Conservation (phyloP, 2,329 filamentous ascomycete genomes). For the Penicillium occitanis region DNA sequence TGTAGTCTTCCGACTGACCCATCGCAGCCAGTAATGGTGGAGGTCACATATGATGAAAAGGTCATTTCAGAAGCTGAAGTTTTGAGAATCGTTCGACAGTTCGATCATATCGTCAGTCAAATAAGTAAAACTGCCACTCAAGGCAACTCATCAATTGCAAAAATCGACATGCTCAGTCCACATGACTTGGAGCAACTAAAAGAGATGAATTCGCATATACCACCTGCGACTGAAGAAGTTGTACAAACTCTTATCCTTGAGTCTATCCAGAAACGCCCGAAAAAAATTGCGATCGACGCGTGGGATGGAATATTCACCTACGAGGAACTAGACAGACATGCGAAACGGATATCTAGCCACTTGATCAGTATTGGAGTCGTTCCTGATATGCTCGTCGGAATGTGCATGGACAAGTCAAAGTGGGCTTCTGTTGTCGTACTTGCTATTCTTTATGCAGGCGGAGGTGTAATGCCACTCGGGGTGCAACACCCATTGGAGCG, state of each 20-base stretch:
- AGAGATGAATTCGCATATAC: not conserved
- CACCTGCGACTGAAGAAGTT: not conserved
- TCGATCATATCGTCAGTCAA: not conserved
- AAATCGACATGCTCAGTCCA: not conserved
- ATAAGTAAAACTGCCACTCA: not conserved
- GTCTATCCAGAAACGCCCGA: not conserved
- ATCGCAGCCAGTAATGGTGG: not conserved
- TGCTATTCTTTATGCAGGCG: constrained; percentile 23
- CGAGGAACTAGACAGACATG: not conserved
- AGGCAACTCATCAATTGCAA: not conserved
- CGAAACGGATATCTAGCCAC: not conserved
- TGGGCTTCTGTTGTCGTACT: constrained; percentile 22
- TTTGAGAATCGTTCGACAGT: not conserved
- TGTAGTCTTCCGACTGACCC: not conserved
- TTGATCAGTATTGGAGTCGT: not conserved
- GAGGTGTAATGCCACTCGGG: constrained; percentile 13
- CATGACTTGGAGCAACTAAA: not conserved
- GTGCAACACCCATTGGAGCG: not conserved
- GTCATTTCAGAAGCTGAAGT: not conserved
- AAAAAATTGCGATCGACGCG: not conserved
- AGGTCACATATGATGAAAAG: not conserved
- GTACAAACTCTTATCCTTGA: not conserved
- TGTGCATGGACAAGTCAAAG: constrained; percentile 20
- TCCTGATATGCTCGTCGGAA: not conserved
- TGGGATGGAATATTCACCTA: not conserved